A percentile compares a stretch with the other conserved stretches of the same genome.
These are phyloP conservation scores for Ogataea nitratoaversa DNA, from an alignment of 805 yeast species.

Conservation along the genomic window DNA sequence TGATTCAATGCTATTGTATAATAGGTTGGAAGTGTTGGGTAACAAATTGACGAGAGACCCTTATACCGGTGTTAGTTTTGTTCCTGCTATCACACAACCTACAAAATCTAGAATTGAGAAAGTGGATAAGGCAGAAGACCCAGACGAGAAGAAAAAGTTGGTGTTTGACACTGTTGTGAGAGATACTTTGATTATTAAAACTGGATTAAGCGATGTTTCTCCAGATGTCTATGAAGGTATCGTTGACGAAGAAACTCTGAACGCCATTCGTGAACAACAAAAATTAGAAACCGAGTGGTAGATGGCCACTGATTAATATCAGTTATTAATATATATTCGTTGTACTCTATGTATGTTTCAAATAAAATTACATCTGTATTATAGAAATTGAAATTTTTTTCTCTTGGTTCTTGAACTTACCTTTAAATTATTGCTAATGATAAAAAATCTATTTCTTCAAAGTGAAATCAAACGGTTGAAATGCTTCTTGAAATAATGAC, in stretches of 20 bases:
- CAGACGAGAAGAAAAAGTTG: conserved; percentile 29
- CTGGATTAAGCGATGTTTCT: conserved; percentile 65
- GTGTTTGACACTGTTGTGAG: conserved; percentile 43
- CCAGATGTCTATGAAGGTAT: conserved; percentile 52
- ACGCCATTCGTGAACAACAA: conserved; percentile 63
- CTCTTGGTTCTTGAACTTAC: too few species aligned
- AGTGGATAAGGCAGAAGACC: conserved; percentile 24
- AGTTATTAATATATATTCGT: not conserved
- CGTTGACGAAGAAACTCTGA: conserved; percentile 51
- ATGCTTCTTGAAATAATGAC: conserved; percentile 54
- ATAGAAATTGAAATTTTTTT: conserved; percentile 5
- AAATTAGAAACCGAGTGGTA: conserved; percentile 36
- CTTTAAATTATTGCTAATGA: too few species aligned
- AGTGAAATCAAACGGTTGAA: conserved; percentile 52
- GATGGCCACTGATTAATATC: too few species aligned
- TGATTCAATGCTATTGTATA: conserved; percentile 57
- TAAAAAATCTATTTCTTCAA: conserved; percentile 4
- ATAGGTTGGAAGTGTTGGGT: conserved; percentile 47
- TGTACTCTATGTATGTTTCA: not conserved
- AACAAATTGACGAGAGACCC: conserved; percentile 67
- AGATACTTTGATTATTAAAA: conserved; percentile 38
- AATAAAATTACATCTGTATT: too few species aligned
- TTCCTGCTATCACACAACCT: conserved; percentile 77
- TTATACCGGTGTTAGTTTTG: conserved; percentile 78
- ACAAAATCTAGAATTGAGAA: conserved; percentile 33